Percentiles rank a stretch among this genome's conserved stretches.
phyloP scores from a whole-genome alignment of 768 basidiomycete species.

The Pulveroboletus sp. region DNA sequence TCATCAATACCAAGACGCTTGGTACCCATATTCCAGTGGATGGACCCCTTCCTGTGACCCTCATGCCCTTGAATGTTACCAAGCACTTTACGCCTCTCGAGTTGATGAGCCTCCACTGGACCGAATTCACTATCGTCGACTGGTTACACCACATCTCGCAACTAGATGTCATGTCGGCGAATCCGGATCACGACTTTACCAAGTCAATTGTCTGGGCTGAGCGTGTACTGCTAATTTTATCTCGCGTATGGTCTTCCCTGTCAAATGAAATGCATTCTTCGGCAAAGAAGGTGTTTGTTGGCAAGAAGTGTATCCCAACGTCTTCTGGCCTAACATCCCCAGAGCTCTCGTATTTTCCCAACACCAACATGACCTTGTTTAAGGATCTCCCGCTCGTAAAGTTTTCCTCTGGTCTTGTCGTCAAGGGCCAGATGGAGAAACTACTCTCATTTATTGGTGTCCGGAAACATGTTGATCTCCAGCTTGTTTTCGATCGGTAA shows the following conservation, averaged over 20 bases:
- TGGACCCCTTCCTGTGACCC: conserved; percentile 8
- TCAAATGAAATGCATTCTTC: conserved; percentile 40
- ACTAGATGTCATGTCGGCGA: conserved; percentile 36
- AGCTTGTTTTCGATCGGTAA: conserved; percentile 86
- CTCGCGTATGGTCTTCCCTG: conserved; percentile 69
- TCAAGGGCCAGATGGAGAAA: conserved; percentile 73
- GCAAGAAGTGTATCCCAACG: conserved; percentile 47
- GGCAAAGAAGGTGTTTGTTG: conserved; percentile 38
- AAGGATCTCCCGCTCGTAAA: conserved; percentile 80
- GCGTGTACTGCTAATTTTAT: conserved; percentile 59
- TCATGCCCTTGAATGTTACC: conserved; percentile 12
- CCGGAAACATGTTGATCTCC: conserved; percentile 86
- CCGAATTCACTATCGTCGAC: conserved; percentile 66
- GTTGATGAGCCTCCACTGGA: conserved; percentile 68
- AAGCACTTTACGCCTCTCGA: conserved; percentile 50
- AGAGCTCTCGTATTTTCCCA: conserved; percentile 75
- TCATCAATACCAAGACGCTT: conserved; percentile 59
- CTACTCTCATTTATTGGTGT: conserved; percentile 73
- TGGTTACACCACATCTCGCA: conserved; percentile 70
- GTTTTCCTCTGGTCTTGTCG: conserved; percentile 54
- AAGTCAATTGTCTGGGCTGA: conserved; percentile 74
- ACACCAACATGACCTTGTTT: conserved; percentile 69
- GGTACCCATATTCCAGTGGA: conserved; percentile 42
- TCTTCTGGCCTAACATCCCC: conserved; percentile 64
- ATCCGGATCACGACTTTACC: conserved; percentile 57